phyloP scores from a whole-genome alignment of 2,329 filamentous ascomycete genomes.

The Diaporthe amygdali region DNA sequence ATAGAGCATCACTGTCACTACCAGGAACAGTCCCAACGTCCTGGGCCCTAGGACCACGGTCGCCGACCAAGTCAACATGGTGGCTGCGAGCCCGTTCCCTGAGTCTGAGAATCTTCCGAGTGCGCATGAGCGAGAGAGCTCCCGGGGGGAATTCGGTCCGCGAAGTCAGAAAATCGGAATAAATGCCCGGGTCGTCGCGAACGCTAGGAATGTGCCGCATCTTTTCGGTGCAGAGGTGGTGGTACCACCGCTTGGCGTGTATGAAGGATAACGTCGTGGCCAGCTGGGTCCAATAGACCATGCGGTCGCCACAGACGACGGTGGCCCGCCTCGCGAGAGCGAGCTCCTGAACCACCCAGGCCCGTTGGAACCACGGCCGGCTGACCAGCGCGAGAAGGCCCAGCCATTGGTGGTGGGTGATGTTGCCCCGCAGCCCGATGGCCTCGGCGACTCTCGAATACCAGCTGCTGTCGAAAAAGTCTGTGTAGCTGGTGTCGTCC shows the following conservation, averaged over 20 bases:
- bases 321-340: background rate
- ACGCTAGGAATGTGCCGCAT: slow-evolving; percentile 9
- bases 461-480: background rate
- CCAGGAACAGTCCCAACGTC: too few relatives aligned
- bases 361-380: slow-evolving; percentile 13
- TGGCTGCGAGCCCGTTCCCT: background rate
- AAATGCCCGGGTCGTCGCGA: background rate
- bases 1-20: background rate
- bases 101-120: background rate
- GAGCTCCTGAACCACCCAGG: slow-evolving; percentile 16
- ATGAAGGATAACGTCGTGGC: slow-evolving; percentile 12
- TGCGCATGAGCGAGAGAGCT: background rate
- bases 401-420: background rate
- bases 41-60: background rate
- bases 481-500: background rate
- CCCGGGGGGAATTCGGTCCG: background rate
- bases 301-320: slow-evolving; percentile 10
- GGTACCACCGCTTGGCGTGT: slow-evolving; percentile 20
- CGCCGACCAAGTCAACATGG: too few relatives aligned
- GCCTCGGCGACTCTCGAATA: background rate
- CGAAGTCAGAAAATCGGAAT: slow-evolving; percentile 14
- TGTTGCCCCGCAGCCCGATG: background rate
- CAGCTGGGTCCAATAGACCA: slow-evolving; percentile 13
- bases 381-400: slow-evolving; percentile 9
- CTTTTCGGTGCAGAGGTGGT: slow-evolving; percentile 23